These are phyloP conservation scores for Flueggea neowawraea DNA, from an alignment of 441 rosid genomes.

Conservation along the genomic window DNA sequence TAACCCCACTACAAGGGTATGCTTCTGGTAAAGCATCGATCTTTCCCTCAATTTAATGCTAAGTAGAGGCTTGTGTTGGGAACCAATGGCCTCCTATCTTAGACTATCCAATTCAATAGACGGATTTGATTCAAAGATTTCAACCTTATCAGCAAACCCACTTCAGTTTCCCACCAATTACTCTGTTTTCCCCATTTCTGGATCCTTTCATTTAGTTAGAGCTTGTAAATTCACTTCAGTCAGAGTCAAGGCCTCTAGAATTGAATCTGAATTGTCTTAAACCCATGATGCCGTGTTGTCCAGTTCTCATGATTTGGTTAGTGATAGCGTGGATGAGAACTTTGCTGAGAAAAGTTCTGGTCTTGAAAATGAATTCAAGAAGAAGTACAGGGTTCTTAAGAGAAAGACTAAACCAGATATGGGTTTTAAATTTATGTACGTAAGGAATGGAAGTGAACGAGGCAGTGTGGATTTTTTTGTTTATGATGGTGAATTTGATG, in stretches of 20 bases:
- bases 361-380: constrained; percentile 22
- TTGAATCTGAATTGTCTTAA: constrained; percentile 32
- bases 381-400: constrained; percentile 12
- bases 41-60: too few species aligned
- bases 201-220: constrained; percentile 23
- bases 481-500: constrained; percentile 49
- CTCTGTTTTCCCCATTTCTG: constrained; percentile 35
- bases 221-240: constrained; percentile 27
- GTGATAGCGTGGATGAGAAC: constrained; percentile 20
- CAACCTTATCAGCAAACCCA: constrained; percentile 33
- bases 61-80: background rate
- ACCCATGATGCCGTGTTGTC: constrained; percentile 16
- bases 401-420: constrained; percentile 29
- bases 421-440: constrained; percentile 28
- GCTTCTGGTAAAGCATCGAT: too few species aligned
- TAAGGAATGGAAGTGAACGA: constrained; percentile 27
- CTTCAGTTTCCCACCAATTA: constrained; percentile 34
- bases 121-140: constrained; percentile 49
- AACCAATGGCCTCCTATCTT: constrained; percentile 46
- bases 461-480: constrained; percentile 32
- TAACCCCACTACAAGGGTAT: too few species aligned
- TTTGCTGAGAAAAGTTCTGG: constrained; percentile 17
- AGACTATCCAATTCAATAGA: constrained; percentile 42
- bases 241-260: constrained; percentile 28
- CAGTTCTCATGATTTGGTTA: constrained; percentile 12